Evolutionary conservation across 2,329 filamentous ascomycete genomes (phyloP).

Genomic region (Venturia carpophila): DNA sequence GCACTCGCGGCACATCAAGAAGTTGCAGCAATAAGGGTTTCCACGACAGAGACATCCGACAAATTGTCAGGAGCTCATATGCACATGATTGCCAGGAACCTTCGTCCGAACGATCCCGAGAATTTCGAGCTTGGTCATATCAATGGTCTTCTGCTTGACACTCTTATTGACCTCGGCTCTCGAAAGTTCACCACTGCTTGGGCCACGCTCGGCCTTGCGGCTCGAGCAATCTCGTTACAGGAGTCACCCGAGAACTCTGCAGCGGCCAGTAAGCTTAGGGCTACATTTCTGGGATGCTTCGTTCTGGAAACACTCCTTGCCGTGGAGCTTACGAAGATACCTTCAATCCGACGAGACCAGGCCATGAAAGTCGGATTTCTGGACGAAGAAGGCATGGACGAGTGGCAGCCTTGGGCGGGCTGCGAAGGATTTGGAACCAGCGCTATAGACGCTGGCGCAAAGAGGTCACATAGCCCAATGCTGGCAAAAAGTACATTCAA

Average conservation of each 20-base stretch:
- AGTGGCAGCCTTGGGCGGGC: conserved; percentile 66
- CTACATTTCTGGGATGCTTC: conserved; percentile 50
- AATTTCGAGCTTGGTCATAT: conserved; percentile 34
- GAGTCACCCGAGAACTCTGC: not conserved
- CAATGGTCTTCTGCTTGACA: conserved; percentile 42
- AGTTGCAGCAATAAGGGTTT: conserved; percentile 6
- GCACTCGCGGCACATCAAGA: conserved; percentile 34
- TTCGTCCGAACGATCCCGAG: conserved; percentile 29
- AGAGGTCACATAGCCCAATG: conserved; percentile 8
- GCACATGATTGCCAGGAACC: conserved; percentile 27
- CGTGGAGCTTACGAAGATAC: conserved; percentile 42
- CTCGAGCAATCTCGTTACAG: conserved; percentile 39
- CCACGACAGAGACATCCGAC: not conserved
- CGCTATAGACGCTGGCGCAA: conserved; percentile 22
- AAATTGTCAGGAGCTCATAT: conserved; percentile 21
- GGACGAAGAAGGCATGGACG: conserved; percentile 60
- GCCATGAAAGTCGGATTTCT: conserved; percentile 43
- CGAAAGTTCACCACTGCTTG: conserved; percentile 53
- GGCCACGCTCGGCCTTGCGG: conserved; percentile 57
- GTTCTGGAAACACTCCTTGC: conserved; percentile 54
- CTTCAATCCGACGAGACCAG: conserved; percentile 44
- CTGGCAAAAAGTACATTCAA: conserved; percentile 20
- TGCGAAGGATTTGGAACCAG: conserved; percentile 35
- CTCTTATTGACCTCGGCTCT: conserved; percentile 55
- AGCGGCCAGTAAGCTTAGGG: conserved; percentile 27